Base-by-base conservation (phyloP, 768 basidiomycete genomes). In the Termitomyces sp. region DNA sequence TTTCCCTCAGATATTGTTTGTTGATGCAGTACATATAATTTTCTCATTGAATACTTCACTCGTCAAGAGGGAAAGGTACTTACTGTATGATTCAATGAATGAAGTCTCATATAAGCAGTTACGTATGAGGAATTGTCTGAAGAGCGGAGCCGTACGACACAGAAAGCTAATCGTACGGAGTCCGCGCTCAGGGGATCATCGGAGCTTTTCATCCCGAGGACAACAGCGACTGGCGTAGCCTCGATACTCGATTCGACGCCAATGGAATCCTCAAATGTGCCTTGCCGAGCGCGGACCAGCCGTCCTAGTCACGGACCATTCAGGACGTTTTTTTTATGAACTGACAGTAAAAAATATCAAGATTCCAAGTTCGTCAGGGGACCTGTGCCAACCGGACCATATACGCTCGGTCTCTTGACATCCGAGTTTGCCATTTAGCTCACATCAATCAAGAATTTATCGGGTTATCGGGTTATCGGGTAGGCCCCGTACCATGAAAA, bases 121-220 rank as follows among this genome's bases (percentile, higher is more conserved):
- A 54, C 53, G 37, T 29, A 45, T 32, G 1, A 47, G 37, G 45
- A 37, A 25, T 11, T 35, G 37, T 31, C 50, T n/a, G 23, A 37
- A 14, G 31, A 42, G 41, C 47, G 21, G 41, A n/a, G 6, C 56
- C 41, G 50, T 45, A 19, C 29, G n/a, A 19, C 37, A 11, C 43
- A 43, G 31, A 53, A 47, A 58, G 37, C 37, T 32, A 46, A 53
- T 58, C 51, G 44, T 53, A 58, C 43, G 21, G 25, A 53, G 17
- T 59, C 53, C 48, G 42, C 23, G 31, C 46, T 34, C 34, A 43
- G 34, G 47, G 54, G 54, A 59, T 56, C 59, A 45, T 45, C 43
- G 49, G 54, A 49, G 47, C 25, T 29, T 23, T 51, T 45, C 34
- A 42, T 32, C 38, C 40, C 29, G 37, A 56, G 32, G 38, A 21